phyloP scores from a whole-genome alignment of 805 yeast species.

The Blastobotrys americana region DNA sequence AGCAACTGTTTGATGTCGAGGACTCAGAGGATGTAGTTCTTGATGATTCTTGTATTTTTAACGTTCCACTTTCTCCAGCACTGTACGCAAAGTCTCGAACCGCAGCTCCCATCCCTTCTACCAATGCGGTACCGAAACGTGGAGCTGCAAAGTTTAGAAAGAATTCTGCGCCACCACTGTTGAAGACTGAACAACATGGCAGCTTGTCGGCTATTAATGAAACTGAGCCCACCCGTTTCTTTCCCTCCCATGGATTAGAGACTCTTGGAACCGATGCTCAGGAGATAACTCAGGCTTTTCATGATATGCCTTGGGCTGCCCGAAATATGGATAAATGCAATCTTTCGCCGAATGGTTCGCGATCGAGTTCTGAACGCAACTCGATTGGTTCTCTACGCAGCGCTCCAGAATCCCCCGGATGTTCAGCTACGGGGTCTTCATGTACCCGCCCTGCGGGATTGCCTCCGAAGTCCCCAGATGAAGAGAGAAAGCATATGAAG shows the following conservation, averaged over 20 bases:
- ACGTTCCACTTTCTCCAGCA: conserved; percentile 59
- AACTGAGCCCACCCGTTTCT: conserved; percentile 16
- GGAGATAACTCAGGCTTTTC: conserved; percentile 29
- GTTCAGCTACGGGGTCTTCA: conserved; percentile 52
- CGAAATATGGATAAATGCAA: conserved; percentile 1
- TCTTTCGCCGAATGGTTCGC: background rate
- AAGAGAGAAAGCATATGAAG: conserved; percentile 45
- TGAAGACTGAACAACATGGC: background rate
- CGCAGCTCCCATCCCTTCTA: conserved; percentile 1
- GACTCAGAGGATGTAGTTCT: conserved; percentile 47
- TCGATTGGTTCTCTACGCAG: background rate
- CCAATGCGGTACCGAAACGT: background rate
- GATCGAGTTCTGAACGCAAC: conserved; percentile 2
- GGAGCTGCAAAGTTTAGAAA: background rate
- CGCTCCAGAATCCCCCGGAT: conserved; percentile 3
- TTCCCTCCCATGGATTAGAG: conserved; percentile 21
- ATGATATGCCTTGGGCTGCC: conserved; percentile 17
- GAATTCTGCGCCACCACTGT: background rate
- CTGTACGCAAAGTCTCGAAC: conserved; percentile 32
- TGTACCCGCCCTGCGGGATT: conserved; percentile 31
- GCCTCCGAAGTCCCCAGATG: conserved; percentile 56
- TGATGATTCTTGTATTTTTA: conserved; percentile 46
- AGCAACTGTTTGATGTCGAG: conserved; percentile 28
- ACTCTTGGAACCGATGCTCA: conserved; percentile 32
- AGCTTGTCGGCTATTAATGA: conserved; percentile 17